Percentiles rank a stretch among this genome's conserved stretches.
Evolutionary conservation across 371 early-diverging fungal species (phyloP).

Genomic region (Mortierella sp.): DNA sequence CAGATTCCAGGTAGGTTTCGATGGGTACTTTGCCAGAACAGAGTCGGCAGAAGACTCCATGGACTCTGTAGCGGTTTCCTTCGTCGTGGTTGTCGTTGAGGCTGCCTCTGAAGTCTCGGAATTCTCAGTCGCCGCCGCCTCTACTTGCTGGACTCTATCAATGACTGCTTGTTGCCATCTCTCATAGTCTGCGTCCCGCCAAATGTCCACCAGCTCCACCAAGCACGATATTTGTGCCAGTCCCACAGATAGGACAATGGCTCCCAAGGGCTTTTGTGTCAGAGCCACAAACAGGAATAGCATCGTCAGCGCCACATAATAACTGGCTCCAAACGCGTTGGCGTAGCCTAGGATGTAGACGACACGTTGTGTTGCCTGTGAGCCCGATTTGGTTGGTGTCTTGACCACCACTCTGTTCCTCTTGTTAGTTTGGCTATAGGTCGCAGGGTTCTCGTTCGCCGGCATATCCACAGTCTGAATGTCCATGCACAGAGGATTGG

Average conservation of each 20-base stretch:
- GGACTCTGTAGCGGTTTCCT: constrained; percentile 9
- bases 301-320: constrained; percentile 64
- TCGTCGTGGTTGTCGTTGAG: constrained; percentile 6
- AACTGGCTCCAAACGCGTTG: constrained; percentile 71
- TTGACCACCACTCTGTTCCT: constrained; percentile 1
- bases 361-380: constrained; percentile 27
- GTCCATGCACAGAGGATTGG: constrained; percentile 61
- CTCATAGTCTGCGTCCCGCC: constrained; percentile 56
- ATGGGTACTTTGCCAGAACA: constrained; percentile 18
- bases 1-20: constrained; percentile 31
- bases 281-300: constrained; percentile 63
- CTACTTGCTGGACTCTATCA: constrained; percentile 15
- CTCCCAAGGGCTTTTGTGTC: constrained; percentile 81
- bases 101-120: background rate
- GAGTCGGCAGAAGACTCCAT: constrained; percentile 9
- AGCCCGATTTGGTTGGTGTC: background rate
- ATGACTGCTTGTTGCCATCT: constrained; percentile 27
- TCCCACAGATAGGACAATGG: constrained; percentile 66
- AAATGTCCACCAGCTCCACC: constrained; percentile 63
- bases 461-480: constrained; percentile 49
- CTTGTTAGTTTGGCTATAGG: background rate
- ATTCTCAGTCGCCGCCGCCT: background rate
- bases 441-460: background rate
- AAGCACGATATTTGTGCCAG: constrained; percentile 62
- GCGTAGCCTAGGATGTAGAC: constrained; percentile 61